Evolutionary conservation across 768 basidiomycete species (phyloP).

Genomic region (Mycena crocata): DNA sequence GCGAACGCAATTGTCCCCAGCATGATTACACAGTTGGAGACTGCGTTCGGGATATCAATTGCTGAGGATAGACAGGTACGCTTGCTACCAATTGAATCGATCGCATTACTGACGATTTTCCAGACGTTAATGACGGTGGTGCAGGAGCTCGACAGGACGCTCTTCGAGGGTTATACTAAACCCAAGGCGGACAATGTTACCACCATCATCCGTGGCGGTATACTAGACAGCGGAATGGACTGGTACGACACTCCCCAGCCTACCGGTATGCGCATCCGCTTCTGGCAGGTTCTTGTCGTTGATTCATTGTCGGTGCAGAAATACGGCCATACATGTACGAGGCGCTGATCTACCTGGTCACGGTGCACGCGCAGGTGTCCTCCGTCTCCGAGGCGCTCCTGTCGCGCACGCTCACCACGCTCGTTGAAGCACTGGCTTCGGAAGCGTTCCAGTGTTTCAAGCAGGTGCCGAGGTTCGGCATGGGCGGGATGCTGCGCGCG

Average conservation of each 20-base stretch:
- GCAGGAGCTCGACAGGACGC: conserved; percentile 84
- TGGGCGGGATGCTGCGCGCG: conserved; percentile 98
- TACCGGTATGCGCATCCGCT: conserved; percentile 64
- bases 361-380: conserved; percentile 91
- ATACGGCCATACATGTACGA: conserved; percentile 96
- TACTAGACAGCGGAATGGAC: conserved; percentile 84
- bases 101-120: conserved; percentile 14
- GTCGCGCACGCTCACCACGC: conserved; percentile 81
- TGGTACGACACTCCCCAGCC: conserved; percentile 97
- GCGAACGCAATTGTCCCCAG: conserved; percentile 76
- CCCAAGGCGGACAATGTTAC: conserved; percentile 80
- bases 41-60: conserved; percentile 77
- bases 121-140: conserved; percentile 83
- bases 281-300: neutral
- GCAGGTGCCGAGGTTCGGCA: conserved; percentile 91
- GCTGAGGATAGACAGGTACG: conserved; percentile 81
- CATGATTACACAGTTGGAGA: conserved; percentile 85
- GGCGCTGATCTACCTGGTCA: conserved; percentile 87
- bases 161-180: conserved; percentile 90
- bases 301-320: conserved; percentile 57
- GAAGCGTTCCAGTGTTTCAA: conserved; percentile 89
- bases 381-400: conserved; percentile 83
- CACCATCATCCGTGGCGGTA: conserved; percentile 78
- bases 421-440: conserved; percentile 85
- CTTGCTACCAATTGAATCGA: conserved; percentile 19